A percentile compares a stretch with the other conserved stretches of the same genome.
Conservation (phyloP, 108 stramenopile species). For the Nitzschia sp. region DNA sequence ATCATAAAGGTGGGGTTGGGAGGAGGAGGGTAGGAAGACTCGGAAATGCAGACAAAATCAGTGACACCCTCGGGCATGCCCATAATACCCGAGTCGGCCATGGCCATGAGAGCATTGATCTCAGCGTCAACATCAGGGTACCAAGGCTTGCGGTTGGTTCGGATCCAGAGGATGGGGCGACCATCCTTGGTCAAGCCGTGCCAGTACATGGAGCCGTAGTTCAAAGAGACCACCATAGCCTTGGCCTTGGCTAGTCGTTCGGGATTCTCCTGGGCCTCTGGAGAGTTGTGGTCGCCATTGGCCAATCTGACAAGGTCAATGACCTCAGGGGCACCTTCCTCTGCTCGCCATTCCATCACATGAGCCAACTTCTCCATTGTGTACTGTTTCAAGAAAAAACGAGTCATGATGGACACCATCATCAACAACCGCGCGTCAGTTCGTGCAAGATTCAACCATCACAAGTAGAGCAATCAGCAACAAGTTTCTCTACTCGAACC, state of each 20-base stretch:
- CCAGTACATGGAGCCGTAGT: conserved; percentile 75
- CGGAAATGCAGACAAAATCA: conserved; percentile 82
- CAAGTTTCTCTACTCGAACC: no score
- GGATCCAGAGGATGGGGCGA: conserved; percentile 81
- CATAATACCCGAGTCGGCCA: conserved; percentile 81
- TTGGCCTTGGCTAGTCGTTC: conserved; percentile 73
- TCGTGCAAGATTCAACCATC: no score
- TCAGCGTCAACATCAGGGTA: conserved; percentile 87
- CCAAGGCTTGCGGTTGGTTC: conserved; percentile 87
- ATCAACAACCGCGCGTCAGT: no score
- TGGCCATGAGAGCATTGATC: conserved; percentile 77
- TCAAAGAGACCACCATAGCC: conserved; percentile 65
- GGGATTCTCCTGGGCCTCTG: conserved; percentile 67
- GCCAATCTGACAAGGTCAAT: conserved; percentile 65
- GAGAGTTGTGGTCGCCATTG: conserved; percentile 65
- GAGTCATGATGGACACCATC: no score
- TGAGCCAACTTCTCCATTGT: conserved; percentile 78
- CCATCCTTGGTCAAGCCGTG: conserved; percentile 87
- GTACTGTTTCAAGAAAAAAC: conserved; percentile 35
- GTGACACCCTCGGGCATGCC: conserved; percentile 84
- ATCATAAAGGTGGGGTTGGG: conserved; percentile 87
- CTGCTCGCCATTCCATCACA: conserved; percentile 83
- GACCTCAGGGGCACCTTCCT: conserved; percentile 75
- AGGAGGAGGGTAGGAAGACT: conserved; percentile 82
- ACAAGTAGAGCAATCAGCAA: no score